These are phyloP conservation scores for Clavariopsis aquatica DNA, from an alignment of 495 filamentous ascomycete genomes.

Conservation along the genomic window DNA sequence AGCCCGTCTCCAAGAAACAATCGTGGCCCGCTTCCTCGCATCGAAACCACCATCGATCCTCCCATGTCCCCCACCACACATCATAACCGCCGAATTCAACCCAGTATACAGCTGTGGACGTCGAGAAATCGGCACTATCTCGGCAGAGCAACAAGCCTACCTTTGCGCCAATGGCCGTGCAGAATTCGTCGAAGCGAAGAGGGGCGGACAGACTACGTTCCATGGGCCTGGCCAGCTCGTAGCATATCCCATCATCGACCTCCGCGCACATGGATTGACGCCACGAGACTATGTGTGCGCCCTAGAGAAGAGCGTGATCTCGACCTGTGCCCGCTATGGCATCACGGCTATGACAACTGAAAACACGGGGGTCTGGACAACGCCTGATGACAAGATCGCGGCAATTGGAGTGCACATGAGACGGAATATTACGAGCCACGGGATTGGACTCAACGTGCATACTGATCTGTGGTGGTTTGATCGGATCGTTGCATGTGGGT, in stretches of 20 bases:
- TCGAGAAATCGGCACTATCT: constrained; percentile 67
- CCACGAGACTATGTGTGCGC: constrained; percentile 69
- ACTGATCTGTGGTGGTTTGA: constrained; percentile 71
- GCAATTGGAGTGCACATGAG: constrained; percentile 87
- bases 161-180: constrained; percentile 53
- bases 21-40: constrained; percentile 50
- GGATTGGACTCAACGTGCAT: constrained; percentile 78
- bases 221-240: constrained; percentile 93
- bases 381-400: constrained; percentile 66
- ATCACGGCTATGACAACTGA: constrained; percentile 64
- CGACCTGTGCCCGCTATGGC: constrained; percentile 57
- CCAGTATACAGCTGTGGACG: constrained; percentile 88
- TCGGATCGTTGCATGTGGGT: constrained; percentile 83
- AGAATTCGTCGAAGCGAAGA: constrained; percentile 66
- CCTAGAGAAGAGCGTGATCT: constrained; percentile 74
- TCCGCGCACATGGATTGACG: constrained; percentile 57
- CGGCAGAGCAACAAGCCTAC: constrained; percentile 46
- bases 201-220: constrained; percentile 92
- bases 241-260: constrained; percentile 82
- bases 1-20: constrained; percentile 46
- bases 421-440: constrained; percentile 81
- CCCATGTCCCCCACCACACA: constrained; percentile 58
- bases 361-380: constrained; percentile 79
- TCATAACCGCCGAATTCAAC: constrained; percentile 80
- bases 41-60: constrained; percentile 43